Percentiles rank a stretch among this genome's conserved stretches.
Evolutionary conservation across 306 rosid species (phyloP).

Genomic region (Parietaria judaica): DNA sequence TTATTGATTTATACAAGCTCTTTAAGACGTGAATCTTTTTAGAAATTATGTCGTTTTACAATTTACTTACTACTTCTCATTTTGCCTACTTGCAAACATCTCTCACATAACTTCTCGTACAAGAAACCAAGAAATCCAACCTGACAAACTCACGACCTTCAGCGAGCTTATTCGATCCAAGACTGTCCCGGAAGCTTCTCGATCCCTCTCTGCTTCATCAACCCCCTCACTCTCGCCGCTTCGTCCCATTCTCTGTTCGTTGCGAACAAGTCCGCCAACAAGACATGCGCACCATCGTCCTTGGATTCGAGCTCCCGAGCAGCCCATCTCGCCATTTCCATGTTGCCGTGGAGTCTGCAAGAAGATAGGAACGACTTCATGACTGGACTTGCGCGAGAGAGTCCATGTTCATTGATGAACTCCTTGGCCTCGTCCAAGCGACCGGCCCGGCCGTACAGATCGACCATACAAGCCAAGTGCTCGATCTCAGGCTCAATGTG

Average conservation of each 20-base stretch:
- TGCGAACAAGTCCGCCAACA: conserved; percentile 65
- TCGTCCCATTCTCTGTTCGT: conserved; percentile 55
- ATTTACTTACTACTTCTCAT: not conserved
- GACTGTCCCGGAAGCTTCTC: conserved; percentile 73
- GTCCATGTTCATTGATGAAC: conserved; percentile 42
- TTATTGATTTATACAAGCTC: too few relatives aligned
- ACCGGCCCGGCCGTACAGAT: conserved; percentile 91
- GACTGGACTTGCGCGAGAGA: conserved; percentile 56
- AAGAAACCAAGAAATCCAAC: conserved; percentile 54
- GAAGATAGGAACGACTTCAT: conserved; percentile 73
- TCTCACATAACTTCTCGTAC: conserved; percentile 56
- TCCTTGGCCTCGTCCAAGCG: conserved; percentile 45
- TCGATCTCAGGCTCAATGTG: conserved; percentile 55
- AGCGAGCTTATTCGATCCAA: conserved; percentile 49
- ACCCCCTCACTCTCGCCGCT: conserved; percentile 51
- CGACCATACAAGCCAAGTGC: conserved; percentile 78
- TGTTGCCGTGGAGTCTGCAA: conserved; percentile 56
- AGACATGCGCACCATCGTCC: conserved; percentile 58
- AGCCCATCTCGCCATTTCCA: conserved; percentile 69
- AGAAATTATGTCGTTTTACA: too few relatives aligned
- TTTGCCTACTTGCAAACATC: conserved; percentile 31
- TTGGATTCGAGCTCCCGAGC: conserved; percentile 48
- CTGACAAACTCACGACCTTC: conserved; percentile 65
- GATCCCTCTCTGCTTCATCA: conserved; percentile 66
- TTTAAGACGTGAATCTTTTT: too few relatives aligned